Base-by-base conservation (phyloP, 2,329 filamentous ascomycete genomes). In the Colletotrichum karsti region DNA sequence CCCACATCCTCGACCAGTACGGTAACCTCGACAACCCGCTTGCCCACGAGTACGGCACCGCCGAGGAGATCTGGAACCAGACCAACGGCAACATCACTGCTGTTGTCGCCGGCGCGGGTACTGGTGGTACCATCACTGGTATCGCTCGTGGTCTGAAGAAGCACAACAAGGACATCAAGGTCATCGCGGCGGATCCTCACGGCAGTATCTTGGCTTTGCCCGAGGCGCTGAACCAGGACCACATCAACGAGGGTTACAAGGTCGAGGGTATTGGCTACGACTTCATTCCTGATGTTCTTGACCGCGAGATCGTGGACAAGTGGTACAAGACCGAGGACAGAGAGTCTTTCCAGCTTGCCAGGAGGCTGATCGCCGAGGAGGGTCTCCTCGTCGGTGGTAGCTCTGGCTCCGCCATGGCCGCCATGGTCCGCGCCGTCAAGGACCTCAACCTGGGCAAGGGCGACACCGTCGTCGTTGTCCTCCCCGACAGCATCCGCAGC, bases 241-340 rank as follows among this genome's bases (percentile, higher is more conserved):
- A 91, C 77, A 87, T 88, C 69, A 95, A 98, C 76, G 90, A 94
- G 79, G 85, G 91, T 1, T 99, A 99, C 85, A 98, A 99, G 84
- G 96, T 99, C 1, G 96, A 99, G 83, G 96, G 96, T 46, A 99
- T 99, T 75, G 96, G 96, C 20, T 99, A 99, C 79, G 96, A 99
- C 79, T 99, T 99, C 79, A 92, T 99, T 67, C 96, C 97, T 7
- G 93, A 98, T 24, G 97, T 99, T 5, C 85, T 99, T 62, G 91
- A 96, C 72, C 93, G 92, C 76, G 81, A 90, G 28, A 79, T 88
- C 5, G 93, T 99, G 30, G 93, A 98, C 79, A 92, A 92, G 77
- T 99, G 96, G 96, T 98, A 98, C 85, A 99, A 99, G 89, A 99
- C 96, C 4, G 93, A 95, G 69, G 96, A 99, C 77, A 88, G 89